Evolutionary conservation across 1,284 basidiomycete genomes (phyloP), one percentile per base, ranked within the genome.

Genomic region (Cryptococcus wingfieldii): DNA sequence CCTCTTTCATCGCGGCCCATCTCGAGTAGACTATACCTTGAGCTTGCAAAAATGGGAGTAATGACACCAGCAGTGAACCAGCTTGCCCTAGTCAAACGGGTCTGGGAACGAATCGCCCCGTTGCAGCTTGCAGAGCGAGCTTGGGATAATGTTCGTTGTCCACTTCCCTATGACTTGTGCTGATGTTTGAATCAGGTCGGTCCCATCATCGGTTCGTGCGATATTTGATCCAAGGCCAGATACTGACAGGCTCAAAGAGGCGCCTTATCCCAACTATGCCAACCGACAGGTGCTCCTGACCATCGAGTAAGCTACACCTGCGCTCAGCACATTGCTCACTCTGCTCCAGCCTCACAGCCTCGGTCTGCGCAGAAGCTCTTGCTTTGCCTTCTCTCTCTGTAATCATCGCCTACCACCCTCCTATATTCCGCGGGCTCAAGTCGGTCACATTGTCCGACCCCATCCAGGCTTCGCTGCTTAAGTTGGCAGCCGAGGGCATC

Each of bases 401-500:
- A 18, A 86, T 95, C 52, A 80, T 98, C 27, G 81, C 90, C 16
- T 98, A 97, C 77, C 92, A 95, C 72, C 89, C 91, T 4, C 84
- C 90, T 1, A 90, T 98, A 66, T 97, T 97, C 80, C 82, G 82
- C 38, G 86, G 85, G 3, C 80, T 95, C 58, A 82, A 87, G 52
- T 84, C 88, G 27, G 59, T 98, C 56, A 95, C 89, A 0, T 81
- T 93, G 50, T 71, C 82, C 38, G 87, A 88, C 65, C 84, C 91
- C 0, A 79, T 96, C 13, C 92, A 96, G 77, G 76, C 83, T 0
- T 88, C 86, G 10, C 81, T 98, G 23, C 82, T 98, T 16, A 82
- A 81, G 54, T 87, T 90, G 56, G 86, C 86, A 0, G 86, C 88
- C 0, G 81, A 84, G 5, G 92, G 92, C 0, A 86, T 96, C 56